Percentiles rank a stretch among this genome's conserved stretches.
Conservation (phyloP, 805 yeast species). For the Hanseniaspora occidentalis region DNA sequence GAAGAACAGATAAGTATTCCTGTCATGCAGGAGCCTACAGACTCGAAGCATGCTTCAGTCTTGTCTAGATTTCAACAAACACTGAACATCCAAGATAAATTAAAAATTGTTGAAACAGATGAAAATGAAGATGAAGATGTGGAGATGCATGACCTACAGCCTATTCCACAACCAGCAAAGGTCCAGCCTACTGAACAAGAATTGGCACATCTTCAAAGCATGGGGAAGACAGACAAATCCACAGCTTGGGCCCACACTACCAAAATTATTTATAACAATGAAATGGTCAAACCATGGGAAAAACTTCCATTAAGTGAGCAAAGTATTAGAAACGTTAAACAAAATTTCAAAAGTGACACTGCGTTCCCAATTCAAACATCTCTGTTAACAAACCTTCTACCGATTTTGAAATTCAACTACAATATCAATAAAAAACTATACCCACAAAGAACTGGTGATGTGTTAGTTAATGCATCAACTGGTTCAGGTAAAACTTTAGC, state of each 20-base stretch:
- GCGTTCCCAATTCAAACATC: constrained; percentile 25
- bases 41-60: constrained; percentile 36
- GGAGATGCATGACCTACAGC: constrained; percentile 38
- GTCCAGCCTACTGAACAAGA: constrained; percentile 23
- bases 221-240: constrained; percentile 31
- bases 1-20: constrained; percentile 1
- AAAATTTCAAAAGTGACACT: constrained; percentile 15
- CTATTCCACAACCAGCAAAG: constrained; percentile 71
- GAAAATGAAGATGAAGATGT: constrained; percentile 17
- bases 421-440: constrained; percentile 23
- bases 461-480: constrained; percentile 84
- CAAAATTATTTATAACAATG: constrained; percentile 18
- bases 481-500: constrained; percentile 96
- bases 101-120: constrained; percentile 9
- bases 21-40: constrained; percentile 4
- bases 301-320: constrained; percentile 11
- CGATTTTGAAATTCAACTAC: constrained; percentile 15
- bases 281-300: constrained; percentile 11
- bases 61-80: constrained; percentile 41
- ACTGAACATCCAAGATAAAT: constrained; percentile 21
- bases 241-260: constrained; percentile 21
- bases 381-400: constrained; percentile 17
- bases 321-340: constrained; percentile 16
- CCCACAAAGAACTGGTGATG: constrained; percentile 56
- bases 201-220: constrained; percentile 12